Conservation (phyloP, 495 filamentous ascomycete genomes). For the Hypomontagnella monticulosa region DNA sequence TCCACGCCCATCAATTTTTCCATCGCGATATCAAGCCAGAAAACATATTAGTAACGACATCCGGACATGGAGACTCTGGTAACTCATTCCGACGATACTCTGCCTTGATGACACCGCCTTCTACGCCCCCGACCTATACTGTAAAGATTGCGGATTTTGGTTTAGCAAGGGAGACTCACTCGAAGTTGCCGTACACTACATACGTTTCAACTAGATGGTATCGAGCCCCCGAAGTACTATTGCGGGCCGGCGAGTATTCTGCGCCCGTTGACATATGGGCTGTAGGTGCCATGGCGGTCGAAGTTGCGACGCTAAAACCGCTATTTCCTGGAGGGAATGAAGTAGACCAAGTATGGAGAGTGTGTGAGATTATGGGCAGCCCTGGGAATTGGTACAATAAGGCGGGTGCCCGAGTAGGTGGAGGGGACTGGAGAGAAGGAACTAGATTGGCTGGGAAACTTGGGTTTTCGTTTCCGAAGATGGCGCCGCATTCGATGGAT, state of each 20-base stretch:
- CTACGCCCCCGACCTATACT: constrained; percentile 90
- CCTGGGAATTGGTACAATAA: constrained; percentile 98
- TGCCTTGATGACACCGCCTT: constrained; percentile 90
- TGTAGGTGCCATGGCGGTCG: constrained; percentile 98
- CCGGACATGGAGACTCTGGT: constrained; percentile 77
- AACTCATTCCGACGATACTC: constrained; percentile 92
- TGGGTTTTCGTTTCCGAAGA: constrained; percentile 99
- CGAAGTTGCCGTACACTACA: constrained; percentile 94
- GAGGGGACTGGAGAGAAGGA: constrained; percentile 98
- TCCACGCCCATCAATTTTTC: constrained; percentile 97
- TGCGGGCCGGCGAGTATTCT: constrained; percentile 96
- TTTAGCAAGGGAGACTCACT: constrained; percentile 95
- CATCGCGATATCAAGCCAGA: constrained; percentile 99
- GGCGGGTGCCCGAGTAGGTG: constrained; percentile 83
- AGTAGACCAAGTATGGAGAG: constrained; percentile 98
- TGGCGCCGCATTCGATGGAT: constrained; percentile 98
- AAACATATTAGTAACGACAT: constrained; percentile 97
- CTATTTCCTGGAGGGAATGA: constrained; percentile 98
- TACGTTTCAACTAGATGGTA: constrained; percentile 99
- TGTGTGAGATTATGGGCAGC: constrained; percentile 99
- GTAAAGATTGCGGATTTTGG: constrained; percentile 99
- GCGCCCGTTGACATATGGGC: constrained; percentile 99
- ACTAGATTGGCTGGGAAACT: constrained; percentile 92
- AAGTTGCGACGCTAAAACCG: constrained; percentile 96
- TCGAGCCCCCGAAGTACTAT: constrained; percentile 92